These are phyloP conservation scores for Corchorus olitorius DNA, from an alignment of 345 rosid genomes.

Conservation along the genomic window DNA sequence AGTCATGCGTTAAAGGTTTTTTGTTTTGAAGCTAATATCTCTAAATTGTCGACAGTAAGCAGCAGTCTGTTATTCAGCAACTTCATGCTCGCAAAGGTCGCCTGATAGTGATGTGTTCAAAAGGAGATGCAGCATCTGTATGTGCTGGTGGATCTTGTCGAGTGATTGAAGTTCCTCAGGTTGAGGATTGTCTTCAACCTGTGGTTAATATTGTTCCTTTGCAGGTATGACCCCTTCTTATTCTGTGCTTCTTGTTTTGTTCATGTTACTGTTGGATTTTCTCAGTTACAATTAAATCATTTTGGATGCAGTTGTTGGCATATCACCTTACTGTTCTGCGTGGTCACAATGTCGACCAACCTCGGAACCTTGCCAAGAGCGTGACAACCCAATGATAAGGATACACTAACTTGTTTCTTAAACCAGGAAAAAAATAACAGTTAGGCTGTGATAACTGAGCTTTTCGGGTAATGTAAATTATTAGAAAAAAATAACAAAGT, in stretches of 20 bases:
- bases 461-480: constrained; percentile 10
- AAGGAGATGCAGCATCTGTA: constrained; percentile 82
- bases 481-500: background rate
- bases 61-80: constrained; percentile 93
- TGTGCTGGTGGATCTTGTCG: constrained; percentile 73
- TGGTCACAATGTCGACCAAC: constrained; percentile 88
- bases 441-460: background rate
- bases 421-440: background rate
- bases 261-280: background rate
- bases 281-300: background rate
- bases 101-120: constrained; percentile 75
- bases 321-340: constrained; percentile 87
- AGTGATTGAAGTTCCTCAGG: constrained; percentile 82
- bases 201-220: constrained; percentile 80
- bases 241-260: background rate
- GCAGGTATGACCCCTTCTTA: constrained; percentile 51
- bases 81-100: constrained; percentile 91
- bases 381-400: constrained; percentile 68
- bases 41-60: constrained; percentile 58
- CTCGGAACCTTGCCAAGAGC: constrained; percentile 90
- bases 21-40: constrained; percentile 13
- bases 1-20: background rate
- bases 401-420: constrained; percentile 9
- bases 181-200: constrained; percentile 95
- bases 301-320: constrained; percentile 64